Percentiles rank a stretch among this genome's conserved stretches.
phyloP scores from a whole-genome alignment of 345 rosid species.

The Acer negundo region DNA sequence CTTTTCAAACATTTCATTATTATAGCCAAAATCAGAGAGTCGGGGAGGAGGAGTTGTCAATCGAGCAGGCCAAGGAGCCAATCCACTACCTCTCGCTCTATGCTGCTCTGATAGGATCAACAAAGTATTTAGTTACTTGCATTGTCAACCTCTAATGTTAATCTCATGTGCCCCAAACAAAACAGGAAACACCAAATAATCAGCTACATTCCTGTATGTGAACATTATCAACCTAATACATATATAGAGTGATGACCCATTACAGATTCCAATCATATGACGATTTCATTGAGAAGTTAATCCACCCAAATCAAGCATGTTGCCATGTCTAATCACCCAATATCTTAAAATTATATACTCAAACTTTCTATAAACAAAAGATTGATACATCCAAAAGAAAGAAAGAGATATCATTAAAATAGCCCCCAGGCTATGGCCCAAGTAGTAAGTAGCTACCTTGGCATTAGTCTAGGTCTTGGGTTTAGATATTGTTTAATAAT shows the following conservation, averaged over 20 bases:
- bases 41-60: slow-evolving; percentile 36
- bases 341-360: too few species aligned
- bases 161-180: neutral
- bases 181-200: neutral
- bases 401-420: neutral
- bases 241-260: neutral
- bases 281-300: too few species aligned
- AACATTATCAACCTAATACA: neutral
- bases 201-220: neutral
- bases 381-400: neutral
- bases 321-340: too few species aligned
- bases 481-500: neutral
- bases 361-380: too few species aligned
- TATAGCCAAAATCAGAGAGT: slow-evolving; percentile 40
- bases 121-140: neutral
- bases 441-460: neutral
- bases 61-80: slow-evolving; percentile 47
- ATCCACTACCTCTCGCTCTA: slow-evolving; percentile 32
- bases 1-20: slow-evolving; percentile 37
- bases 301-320: too few species aligned
- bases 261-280: neutral
- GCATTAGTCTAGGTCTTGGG: neutral
- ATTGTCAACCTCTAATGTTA: neutral
- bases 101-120: slow-evolving; percentile 4
- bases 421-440: neutral